Base-by-base conservation (phyloP, 768 basidiomycete species). In the Xerocomellus chrysenteron region DNA sequence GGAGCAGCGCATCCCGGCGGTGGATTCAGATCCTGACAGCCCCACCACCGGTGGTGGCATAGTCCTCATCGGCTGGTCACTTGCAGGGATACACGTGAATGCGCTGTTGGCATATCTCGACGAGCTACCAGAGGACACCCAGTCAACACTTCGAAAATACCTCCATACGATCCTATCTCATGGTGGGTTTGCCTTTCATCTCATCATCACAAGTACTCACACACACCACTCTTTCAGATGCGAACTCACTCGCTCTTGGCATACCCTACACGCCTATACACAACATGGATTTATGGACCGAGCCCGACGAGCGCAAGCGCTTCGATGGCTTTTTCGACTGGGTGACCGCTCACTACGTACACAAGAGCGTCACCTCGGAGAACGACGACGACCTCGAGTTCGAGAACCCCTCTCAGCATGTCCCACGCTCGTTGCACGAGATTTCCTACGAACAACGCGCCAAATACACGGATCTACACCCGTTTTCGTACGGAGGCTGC, bases 21-120 rank as follows among this genome's bases (percentile, higher is more conserved):
- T 62, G 0, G 50, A 64, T 45, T 52, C 12, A 2, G n/a, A 64
- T 46, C 54, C 12, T 1, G 24, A 41, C 2, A 2, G 4, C 19
- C 50, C 6, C 16, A 55, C 6, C 21, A 54, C 49, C 0, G 41
- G 46, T 2, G 65, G 65, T 5, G 65, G 65, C 5, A 56, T 67
- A 24, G 56, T 19, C 2, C 40, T 66, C 26, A 58, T 66, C 2
- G 65, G 62, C 6, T 66, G 65, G 65, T 67, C 65, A 8, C 55
- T 66, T 4, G 65, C 24, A 13, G 45, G 56, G 24, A 43, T 65
- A 24, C 62, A 66, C 30, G 47, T 12, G 2, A 24, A 46, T 3
- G 45, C 65, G 9, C 2, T 45, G 33, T 46, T 66, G 53, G 62
- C 59, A 5, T 67, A 61, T 21, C 43, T 56, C 16, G 62, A 67